A percentile compares a stretch with the other conserved stretches of the same genome.
Conservation (phyloP, 2,329 filamentous ascomycete genomes). For the Eutypella sp. region DNA sequence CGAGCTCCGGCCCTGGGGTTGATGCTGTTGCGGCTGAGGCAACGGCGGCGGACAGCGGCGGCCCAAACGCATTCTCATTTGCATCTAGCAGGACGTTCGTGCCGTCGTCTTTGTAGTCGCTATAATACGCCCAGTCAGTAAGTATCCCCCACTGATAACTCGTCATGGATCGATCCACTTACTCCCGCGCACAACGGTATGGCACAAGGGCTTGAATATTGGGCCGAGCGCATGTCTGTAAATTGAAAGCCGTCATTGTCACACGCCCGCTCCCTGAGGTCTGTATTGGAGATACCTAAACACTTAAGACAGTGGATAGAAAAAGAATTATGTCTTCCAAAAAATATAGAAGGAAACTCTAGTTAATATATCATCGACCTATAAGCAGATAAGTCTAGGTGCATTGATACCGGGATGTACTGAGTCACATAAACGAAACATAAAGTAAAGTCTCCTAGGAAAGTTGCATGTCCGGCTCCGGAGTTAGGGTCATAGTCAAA, state of each 20-base stretch:
- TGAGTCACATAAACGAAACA: too few relatives aligned
- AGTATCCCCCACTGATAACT: conserved; percentile 10
- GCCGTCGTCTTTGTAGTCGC: conserved; percentile 98
- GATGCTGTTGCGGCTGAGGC: conserved; percentile 36
- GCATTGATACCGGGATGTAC: too few relatives aligned
- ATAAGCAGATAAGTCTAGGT: too few relatives aligned
- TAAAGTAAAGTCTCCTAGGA: too few relatives aligned
- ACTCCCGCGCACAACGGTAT: conserved; percentile 80
- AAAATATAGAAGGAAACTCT: too few relatives aligned
- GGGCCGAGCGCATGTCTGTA: conserved; percentile 67
- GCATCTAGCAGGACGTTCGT: conserved; percentile 94
- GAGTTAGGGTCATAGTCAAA: not conserved
- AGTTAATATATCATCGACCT: too few relatives aligned
- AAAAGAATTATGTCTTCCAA: too few relatives aligned
- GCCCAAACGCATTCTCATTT: conserved; percentile 95
- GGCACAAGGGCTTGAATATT: conserved; percentile 75
- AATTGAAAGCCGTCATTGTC: conserved; percentile 61
- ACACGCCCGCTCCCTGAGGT: not conserved
- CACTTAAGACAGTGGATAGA: too few relatives aligned
- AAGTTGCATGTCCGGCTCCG: not conserved
- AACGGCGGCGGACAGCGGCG: conserved; percentile 58
- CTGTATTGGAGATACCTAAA: too few relatives aligned
- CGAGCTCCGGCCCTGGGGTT: conserved; percentile 54
- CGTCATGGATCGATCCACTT: conserved; percentile 30
- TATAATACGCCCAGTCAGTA: conserved; percentile 34